These are phyloP conservation scores for Carpinus viminea DNA, from an alignment of 306 rosid species.

Conservation along the genomic window DNA sequence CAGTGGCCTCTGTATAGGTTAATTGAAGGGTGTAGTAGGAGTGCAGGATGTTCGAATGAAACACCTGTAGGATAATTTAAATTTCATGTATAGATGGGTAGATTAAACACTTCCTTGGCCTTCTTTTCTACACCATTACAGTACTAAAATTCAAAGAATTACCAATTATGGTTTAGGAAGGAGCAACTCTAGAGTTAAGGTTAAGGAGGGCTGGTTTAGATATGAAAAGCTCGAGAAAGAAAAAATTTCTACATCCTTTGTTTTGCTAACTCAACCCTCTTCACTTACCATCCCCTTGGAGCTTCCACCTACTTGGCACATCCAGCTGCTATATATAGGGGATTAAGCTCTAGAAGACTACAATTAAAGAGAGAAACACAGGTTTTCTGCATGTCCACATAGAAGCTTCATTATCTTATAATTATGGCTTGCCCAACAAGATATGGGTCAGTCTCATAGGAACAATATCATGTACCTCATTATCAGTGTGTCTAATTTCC, in stretches of 20 bases:
- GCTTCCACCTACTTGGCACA: neutral
- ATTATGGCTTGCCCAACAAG: neutral
- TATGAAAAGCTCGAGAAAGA: neutral
- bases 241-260: neutral
- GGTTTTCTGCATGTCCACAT: neutral
- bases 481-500: neutral
- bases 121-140: neutral
- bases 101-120: neutral
- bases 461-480: neutral
- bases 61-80: neutral
- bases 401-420: neutral
- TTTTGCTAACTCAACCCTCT: neutral
- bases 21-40: neutral
- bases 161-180: neutral
- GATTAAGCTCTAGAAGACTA: neutral
- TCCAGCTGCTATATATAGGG: neutral
- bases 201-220: neutral
- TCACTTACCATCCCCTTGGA: neutral
- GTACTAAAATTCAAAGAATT: neutral
- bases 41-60: neutral
- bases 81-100: neutral
- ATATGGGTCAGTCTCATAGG: neutral
- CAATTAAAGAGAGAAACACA: neutral
- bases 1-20: neutral
- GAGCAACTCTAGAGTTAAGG: neutral